Evolutionary conservation across 768 basidiomycete genomes (phyloP).

Genomic region (Krasilnikovozyma curviuscula): DNA sequence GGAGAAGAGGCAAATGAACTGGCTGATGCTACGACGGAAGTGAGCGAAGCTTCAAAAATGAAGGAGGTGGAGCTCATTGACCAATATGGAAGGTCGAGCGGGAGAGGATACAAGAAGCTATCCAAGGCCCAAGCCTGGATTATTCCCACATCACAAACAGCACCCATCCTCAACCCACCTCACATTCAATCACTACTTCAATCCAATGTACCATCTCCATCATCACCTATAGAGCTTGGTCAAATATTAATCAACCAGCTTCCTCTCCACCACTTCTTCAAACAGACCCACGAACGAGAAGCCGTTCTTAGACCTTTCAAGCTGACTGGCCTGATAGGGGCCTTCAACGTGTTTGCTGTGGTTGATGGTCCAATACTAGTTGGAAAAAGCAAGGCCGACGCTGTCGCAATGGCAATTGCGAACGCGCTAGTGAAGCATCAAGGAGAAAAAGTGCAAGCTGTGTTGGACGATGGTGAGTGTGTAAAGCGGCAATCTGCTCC

Average conservation of each 20-base stretch:
- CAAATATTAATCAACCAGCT: conserved; percentile 63
- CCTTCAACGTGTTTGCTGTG: conserved; percentile 54
- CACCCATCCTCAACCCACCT: no score
- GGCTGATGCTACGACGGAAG: no score
- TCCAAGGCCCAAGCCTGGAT: no score
- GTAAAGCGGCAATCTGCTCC: not conserved
- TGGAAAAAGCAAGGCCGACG: conserved; percentile 82
- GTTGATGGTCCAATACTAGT: conserved; percentile 73
- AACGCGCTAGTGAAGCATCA: conserved; percentile 37
- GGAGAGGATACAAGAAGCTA: no score
- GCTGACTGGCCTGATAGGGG: conserved; percentile 61
- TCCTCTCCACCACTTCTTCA: conserved; percentile 62
- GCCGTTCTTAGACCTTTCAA: conserved; percentile 63
- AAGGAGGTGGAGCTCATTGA: no score
- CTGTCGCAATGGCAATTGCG: conserved; percentile 38
- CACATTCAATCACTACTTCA: no score
- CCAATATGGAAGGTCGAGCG: no score
- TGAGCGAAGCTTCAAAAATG: no score
- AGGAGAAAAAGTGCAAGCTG: conserved; percentile 40
- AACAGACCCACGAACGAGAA: conserved; percentile 54
- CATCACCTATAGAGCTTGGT: no score
- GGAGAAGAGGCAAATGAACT: no score
- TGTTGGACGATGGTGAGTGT: conserved; percentile 53
- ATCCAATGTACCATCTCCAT: no score
- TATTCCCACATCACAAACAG: no score